These are phyloP conservation scores for Ustilago cynodontis DNA, from an alignment of 1,284 basidiomycete genomes.

Conservation along the genomic window DNA sequence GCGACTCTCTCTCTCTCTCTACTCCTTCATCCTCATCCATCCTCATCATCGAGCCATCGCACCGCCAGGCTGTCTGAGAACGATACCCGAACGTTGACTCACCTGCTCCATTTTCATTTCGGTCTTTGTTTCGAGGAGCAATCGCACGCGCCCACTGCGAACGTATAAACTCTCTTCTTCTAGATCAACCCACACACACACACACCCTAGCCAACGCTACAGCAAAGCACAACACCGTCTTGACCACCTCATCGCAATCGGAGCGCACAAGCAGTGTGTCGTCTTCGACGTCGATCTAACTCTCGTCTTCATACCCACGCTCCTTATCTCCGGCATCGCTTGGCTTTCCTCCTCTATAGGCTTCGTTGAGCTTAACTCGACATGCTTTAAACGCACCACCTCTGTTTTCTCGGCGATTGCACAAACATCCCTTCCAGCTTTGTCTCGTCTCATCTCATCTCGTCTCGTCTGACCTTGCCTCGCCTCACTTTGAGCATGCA, in stretches of 20 bases:
- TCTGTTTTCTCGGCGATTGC: not conserved
- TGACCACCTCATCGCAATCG: not conserved
- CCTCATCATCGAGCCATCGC: too few species aligned
- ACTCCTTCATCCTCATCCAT: too few species aligned
- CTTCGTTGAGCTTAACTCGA: constrained; percentile 6
- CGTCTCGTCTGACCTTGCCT: not conserved
- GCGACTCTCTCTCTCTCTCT: too few species aligned
- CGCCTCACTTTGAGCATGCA: not conserved
- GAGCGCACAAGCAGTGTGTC: not conserved
- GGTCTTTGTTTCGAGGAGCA: not conserved
- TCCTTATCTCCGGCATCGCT: constrained; percentile 3
- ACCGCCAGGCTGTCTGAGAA: too few species aligned
- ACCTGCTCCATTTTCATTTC: not conserved
- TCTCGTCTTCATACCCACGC: not conserved
- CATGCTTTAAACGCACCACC: constrained; percentile 5
- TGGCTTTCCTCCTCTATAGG: not conserved
- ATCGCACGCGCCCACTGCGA: not conserved
- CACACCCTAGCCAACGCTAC: too few species aligned
- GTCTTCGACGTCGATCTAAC: not conserved
- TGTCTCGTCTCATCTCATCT: too few species aligned
- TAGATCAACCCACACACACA: too few species aligned
- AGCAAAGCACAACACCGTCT: not conserved
- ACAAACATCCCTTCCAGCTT: not conserved
- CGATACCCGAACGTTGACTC: too few species aligned
- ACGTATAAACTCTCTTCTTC: too few species aligned